A percentile compares a stretch with the other conserved stretches of the same genome.
Conservation (phyloP, 495 filamentous ascomycete species). For the Annulohypoxylon stygium region DNA sequence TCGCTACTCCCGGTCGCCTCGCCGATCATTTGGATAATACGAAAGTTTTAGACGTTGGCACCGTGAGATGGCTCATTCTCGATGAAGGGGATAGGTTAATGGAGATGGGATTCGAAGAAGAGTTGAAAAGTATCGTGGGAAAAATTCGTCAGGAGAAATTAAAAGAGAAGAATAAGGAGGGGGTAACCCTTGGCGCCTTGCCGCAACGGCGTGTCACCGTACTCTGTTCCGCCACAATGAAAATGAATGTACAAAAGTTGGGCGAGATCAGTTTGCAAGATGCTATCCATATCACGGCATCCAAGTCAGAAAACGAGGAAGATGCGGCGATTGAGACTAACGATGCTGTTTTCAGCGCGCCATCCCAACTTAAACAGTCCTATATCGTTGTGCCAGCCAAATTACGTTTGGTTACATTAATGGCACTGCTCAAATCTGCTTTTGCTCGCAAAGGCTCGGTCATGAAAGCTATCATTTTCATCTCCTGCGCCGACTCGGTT, state of each 20-base stretch:
- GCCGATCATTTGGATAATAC: slow-evolving; percentile 94
- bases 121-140: slow-evolving; percentile 80
- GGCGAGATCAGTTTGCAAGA: slow-evolving; percentile 96
- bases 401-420: slow-evolving; percentile 86
- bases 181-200: slow-evolving; percentile 65
- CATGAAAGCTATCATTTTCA: slow-evolving; percentile 96
- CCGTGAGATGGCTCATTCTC: slow-evolving; percentile 91
- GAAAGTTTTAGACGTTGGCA: slow-evolving; percentile 85
- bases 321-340: slow-evolving; percentile 59
- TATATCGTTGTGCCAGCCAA: slow-evolving; percentile 90
- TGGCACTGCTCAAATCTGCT: slow-evolving; percentile 82
- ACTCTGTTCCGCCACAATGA: slow-evolving; percentile 97
- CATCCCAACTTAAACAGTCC: slow-evolving; percentile 91
- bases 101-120: slow-evolving; percentile 96
- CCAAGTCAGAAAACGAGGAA: slow-evolving; percentile 64
- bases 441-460: slow-evolving; percentile 88
- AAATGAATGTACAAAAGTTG: slow-evolving; percentile 91
- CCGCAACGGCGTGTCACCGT: slow-evolving; percentile 85
- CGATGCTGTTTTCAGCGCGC: slow-evolving; percentile 79
- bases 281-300: slow-evolving; percentile 85
- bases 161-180: slow-evolving; percentile 55
- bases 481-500: slow-evolving; percentile 95
- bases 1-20: slow-evolving; percentile 92
- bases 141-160: slow-evolving; percentile 72
- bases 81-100: slow-evolving; percentile 97